Base-by-base conservation (phyloP, 192 early-diverging fungal genomes). In the Umbelopsis ramanniana region DNA sequence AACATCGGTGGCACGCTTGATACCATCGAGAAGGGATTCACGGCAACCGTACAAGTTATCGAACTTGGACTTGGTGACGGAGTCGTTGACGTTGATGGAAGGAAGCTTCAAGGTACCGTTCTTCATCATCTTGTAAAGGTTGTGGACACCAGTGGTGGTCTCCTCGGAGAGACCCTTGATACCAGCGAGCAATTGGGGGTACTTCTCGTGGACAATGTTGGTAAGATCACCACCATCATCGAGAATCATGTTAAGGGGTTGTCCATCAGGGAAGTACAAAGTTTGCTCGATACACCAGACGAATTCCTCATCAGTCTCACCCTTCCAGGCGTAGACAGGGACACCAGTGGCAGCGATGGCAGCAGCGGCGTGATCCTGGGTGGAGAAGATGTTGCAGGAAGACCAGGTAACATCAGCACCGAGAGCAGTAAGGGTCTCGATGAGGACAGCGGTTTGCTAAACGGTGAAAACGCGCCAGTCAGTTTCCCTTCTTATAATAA, bases 1-100 rank as follows among this genome's bases (percentile, higher is more conserved):
- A 81, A 98, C 97, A 81, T 98, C 97, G 79, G 97, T 98, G 80
- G 97, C 97, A 82, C 97, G 92, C 96, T 98, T 98, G 91, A 97
- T 98, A 80, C 97, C 97, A 86, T 98, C 97, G 72, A 98, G 93
- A 76, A 98, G 89, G 43, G 96, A 97, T 89, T 98, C 97, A 82
- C 97, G 94, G 93, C 97, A 99, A 76, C 97, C 97, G 89, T 99
- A 98, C 80, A 98, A 82, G 92, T 98, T 98, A 88, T 98, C 97
- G 81, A 98, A 98, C 92, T 98, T 98, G 88, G 92, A 94, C 92
- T 98, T 98, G 84, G 97, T 96, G 80, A 98, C 97, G 33, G 96
- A 97, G 91, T 97, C 95, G 92, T 99, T 99, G 87, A 99, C 96
- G 88, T 99, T 97, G 89, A 99, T 99, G 83, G 97, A 94, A 66